Evolutionary conservation across 805 yeast species (phyloP).

Genomic region (Ogataea methanolica): DNA sequence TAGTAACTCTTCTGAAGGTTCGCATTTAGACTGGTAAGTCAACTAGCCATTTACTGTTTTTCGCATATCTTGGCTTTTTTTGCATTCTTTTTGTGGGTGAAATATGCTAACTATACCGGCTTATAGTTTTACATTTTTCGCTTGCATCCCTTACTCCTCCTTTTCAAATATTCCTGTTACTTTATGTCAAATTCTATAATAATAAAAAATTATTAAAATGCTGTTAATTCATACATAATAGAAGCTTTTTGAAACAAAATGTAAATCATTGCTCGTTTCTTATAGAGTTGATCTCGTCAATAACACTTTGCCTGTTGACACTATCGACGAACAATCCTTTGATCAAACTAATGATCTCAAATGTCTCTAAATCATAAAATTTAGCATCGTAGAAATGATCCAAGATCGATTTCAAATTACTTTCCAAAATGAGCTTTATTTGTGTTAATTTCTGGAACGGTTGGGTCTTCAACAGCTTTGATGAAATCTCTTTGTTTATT

Average conservation of each 20-base stretch:
- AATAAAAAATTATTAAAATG: no score
- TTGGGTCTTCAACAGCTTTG: slow-evolving; percentile 15
- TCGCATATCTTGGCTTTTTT: not conserved
- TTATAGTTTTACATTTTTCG: not conserved
- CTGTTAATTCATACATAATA: not conserved
- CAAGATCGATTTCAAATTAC: slow-evolving; percentile 42
- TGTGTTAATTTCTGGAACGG: slow-evolving; percentile 27
- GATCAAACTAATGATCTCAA: slow-evolving; percentile 39
- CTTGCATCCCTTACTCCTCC: no score
- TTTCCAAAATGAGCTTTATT: slow-evolving; percentile 21
- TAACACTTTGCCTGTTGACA: slow-evolving; percentile 38
- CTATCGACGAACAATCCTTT: slow-evolving; percentile 43
- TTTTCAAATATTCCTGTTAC: no score
- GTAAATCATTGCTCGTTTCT: slow-evolving; percentile 21
- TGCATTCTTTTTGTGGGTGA: not conserved
- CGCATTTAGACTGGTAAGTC: slow-evolving; percentile 25
- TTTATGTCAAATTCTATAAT: no score
- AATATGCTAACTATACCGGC: not conserved
- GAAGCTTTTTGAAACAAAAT: no score
- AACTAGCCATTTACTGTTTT: not conserved
- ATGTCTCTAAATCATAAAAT: slow-evolving; percentile 43
- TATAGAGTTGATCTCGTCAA: slow-evolving; percentile 42
- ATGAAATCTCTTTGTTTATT: not conserved
- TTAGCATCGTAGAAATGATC: slow-evolving; percentile 48
- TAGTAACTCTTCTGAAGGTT: slow-evolving; percentile 31